Evolutionary conservation across 352 stramenopile species (phyloP).

Genomic region (Phytophthora tentaculata): DNA sequence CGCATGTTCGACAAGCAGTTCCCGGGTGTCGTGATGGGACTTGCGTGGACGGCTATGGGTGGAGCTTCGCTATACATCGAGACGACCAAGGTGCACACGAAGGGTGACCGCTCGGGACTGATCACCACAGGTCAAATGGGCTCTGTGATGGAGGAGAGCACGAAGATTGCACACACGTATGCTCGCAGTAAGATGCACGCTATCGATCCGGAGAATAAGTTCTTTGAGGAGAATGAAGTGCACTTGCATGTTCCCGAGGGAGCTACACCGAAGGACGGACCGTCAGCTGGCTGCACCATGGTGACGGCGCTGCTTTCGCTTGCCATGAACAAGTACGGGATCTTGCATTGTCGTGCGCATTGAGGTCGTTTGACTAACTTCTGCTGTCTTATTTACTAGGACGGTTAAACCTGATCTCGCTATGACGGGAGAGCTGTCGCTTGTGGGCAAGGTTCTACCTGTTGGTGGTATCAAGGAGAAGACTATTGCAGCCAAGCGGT

Average conservation of each 20-base stretch:
- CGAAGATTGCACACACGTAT: conserved; percentile 97
- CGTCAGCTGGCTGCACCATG: conserved; percentile 98
- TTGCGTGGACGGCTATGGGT: conserved; percentile 99
- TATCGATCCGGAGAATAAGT: conserved; percentile 85
- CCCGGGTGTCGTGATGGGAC: conserved; percentile 97
- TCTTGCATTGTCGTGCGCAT: not conserved
- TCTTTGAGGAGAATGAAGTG: conserved; percentile 96
- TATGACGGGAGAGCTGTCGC: conserved; percentile 97
- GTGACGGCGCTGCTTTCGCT: conserved; percentile 96
- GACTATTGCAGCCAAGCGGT: conserved; percentile 96
- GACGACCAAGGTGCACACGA: conserved; percentile 77
- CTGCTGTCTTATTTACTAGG: conserved; percentile 35
- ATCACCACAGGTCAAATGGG: conserved; percentile 96
- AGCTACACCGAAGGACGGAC: conserved; percentile 98
- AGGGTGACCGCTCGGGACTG: conserved; percentile 68
- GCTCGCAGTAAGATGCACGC: conserved; percentile 83
- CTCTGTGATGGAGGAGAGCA: conserved; percentile 99
- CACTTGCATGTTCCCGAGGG: conserved; percentile 99
- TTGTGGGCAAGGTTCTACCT: conserved; percentile 98
- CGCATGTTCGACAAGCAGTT: conserved; percentile 96
- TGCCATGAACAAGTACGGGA: conserved; percentile 91
- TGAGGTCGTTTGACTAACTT: conserved; percentile 18
- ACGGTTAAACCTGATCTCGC: conserved; percentile 95
- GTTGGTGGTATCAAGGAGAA: conserved; percentile 99
- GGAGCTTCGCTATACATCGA: conserved; percentile 99